Base-by-base conservation (phyloP, 768 basidiomycete species). In the Leccinum fibrillosum region DNA sequence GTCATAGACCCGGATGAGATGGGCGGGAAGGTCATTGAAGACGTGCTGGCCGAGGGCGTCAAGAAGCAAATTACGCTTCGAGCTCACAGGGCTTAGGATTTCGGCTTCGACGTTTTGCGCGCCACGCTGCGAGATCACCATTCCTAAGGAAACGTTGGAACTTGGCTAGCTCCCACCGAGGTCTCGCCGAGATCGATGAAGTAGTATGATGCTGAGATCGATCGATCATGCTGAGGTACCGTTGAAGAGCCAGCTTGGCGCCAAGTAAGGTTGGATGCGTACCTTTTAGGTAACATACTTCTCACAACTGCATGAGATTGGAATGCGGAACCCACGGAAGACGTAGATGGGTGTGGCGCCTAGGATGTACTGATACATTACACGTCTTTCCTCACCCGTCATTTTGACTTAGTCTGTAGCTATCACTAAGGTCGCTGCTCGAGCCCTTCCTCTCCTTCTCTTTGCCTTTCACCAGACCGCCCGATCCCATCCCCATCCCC, bases 11-110 rank as follows among this genome's bases (percentile, higher is more conserved):
- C 56, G 47, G 23, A 62, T 63, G 30, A 62, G 62, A 35, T 63
- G 62, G 32, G 52, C n/a, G 19, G 62, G 61, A 23, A 63, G 61
- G 12, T 63, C 49, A 4, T 58, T 63, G 61, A 58, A 62, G 45
- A 62, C 21, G 11, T 62, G 56, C 30, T 52, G 61, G 47, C 37
- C 28, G 56, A 62, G 52, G 9, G 49, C 8, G 39, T 63, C 45
- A 21, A 63, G 56, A 49, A 62, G 56, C 10, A 34, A 42, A 34
- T 21, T 25, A 10, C 61, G 61, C 55, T 58, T 58, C 44, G 34
- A 39, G 61, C 11, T 11, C 25, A 35, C 25, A 6, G 51, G 49
- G 49, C 49, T 50, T n/a, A 50, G n/a, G 5, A 10, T 37, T 42
- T 62, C 54, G 23, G 19, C 15, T 42, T 52, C 60, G 23, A 17